Base-by-base conservation (phyloP, 208 protist genomes). In the Herpetomonas muscarum region DNA sequence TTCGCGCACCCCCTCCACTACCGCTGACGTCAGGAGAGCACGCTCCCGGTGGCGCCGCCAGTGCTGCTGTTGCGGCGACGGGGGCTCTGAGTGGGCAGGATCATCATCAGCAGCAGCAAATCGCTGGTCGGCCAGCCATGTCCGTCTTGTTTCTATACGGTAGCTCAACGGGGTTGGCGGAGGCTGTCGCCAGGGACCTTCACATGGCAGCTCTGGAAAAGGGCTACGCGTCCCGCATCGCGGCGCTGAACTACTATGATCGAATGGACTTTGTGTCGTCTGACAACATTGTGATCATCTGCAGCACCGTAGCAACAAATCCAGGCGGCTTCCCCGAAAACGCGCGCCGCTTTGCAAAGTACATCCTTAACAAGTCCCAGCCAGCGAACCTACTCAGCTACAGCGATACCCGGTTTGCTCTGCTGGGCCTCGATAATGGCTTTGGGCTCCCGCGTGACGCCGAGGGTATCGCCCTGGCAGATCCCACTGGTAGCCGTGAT, bases 121-220 rank as follows among this genome's bases (percentile, higher is more conserved):
- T n/a, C n/a, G n/a, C n/a, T n/a, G n/a, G 41, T 24, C 32, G 49
- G 55, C 12, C 6, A 7, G 9, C 55, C 37, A 49, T 41, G 17
- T 60, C 39, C 45, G 58, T 88, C 13, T 47, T 85, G n/a, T 79
- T 90, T 34, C 61, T 86, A 15, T 87, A 75, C 50, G 82, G 74
- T 25, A 76, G 64, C 54, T 61, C 60, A 13, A 85, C 75, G 4
- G 82, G 74, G 19, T 75, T 71, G 22, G 44, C 73, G 5, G 80
- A 90, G 54, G 71, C 72, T 0, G 80, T 90, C 45, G 78, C 79
- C 5, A 67, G 77, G 15, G 70, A 85, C 44, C 21, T 85, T 12
- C 73, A 80, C 57, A 55, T 45, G 34, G 65, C 79, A 13, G 81
- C 81, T 0, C 63, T 71, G 39, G 44, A 79, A 28, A 52, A 42